Evolutionary conservation across 495 filamentous ascomycete species (phyloP).

Genomic region (Chaetomidium leptoderma): DNA sequence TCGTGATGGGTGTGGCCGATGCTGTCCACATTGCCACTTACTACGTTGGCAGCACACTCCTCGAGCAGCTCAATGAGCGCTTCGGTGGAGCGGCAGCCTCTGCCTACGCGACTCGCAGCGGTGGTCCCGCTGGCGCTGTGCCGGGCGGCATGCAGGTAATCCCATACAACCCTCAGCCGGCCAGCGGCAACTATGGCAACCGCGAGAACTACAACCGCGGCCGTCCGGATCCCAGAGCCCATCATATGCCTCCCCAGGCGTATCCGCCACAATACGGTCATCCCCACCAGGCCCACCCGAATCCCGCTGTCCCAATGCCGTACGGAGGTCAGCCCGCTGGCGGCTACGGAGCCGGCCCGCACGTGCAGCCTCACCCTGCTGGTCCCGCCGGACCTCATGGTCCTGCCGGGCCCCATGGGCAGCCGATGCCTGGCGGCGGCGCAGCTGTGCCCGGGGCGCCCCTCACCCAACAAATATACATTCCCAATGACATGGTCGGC

Average conservation of each 20-base stretch:
- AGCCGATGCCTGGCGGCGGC: slow-evolving; percentile 68
- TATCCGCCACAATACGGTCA: slow-evolving; percentile 61
- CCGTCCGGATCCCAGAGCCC: slow-evolving; percentile 62
- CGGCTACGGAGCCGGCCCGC: slow-evolving; percentile 68
- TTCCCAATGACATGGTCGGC: slow-evolving; percentile 99
- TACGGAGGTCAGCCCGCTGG: slow-evolving; percentile 50
- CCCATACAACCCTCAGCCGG: slow-evolving; percentile 88
- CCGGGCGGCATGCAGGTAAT: slow-evolving; percentile 97
- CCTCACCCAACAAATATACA: slow-evolving; percentile 96
- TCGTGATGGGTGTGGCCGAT: slow-evolving; percentile 84
- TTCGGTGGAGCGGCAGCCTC: slow-evolving; percentile 95
- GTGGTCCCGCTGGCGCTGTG: slow-evolving; percentile 84
- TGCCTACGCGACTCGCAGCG: slow-evolving; percentile 92
- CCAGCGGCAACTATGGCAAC: slow-evolving; percentile 85
- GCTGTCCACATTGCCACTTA: slow-evolving; percentile 98
- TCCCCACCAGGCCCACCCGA: slow-evolving; percentile 56
- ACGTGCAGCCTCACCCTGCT: slow-evolving; percentile 67
- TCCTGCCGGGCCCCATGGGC: slow-evolving; percentile 56
- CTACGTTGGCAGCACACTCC: slow-evolving; percentile 92
- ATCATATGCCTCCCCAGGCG: slow-evolving; percentile 45
- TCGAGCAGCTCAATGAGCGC: slow-evolving; percentile 92
- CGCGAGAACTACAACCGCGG: slow-evolving; percentile 70
- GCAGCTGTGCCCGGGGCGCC: slow-evolving; percentile 71
- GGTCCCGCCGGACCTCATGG: slow-evolving; percentile 50
- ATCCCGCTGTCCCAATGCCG: slow-evolving; percentile 65